These are phyloP conservation scores for Phytophthora cajani DNA, from an alignment of 352 stramenopile species.

Conservation along the genomic window DNA sequence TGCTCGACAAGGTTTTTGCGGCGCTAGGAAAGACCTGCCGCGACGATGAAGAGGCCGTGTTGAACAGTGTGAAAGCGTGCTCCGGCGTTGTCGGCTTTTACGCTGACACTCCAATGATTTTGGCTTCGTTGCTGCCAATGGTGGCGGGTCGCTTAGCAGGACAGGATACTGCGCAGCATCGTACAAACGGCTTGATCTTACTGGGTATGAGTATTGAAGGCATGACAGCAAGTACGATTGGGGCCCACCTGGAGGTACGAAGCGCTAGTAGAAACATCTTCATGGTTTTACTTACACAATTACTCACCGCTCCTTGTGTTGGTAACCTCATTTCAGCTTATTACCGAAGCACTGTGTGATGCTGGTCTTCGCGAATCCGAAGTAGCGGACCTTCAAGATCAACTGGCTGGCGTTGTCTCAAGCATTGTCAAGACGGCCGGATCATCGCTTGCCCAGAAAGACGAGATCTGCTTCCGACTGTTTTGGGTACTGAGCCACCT, in stretches of 20 bases:
- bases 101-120: slow-evolving; percentile 75
- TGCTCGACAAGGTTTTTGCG: slow-evolving; percentile 76
- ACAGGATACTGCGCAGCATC: slow-evolving; percentile 81
- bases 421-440: slow-evolving; percentile 70
- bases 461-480: slow-evolving; percentile 69
- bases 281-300: too few relatives aligned
- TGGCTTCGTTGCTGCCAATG: slow-evolving; percentile 79
- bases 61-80: slow-evolving; percentile 69
- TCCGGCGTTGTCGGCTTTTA: slow-evolving; percentile 72
- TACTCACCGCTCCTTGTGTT: too few relatives aligned
- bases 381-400: slow-evolving; percentile 70
- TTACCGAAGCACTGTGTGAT: slow-evolving; percentile 80
- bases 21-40: slow-evolving; percentile 77
- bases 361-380: slow-evolving; percentile 75
- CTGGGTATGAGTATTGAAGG: slow-evolving; percentile 84
- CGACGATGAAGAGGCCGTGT: slow-evolving; percentile 73
- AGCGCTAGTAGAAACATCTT: neutral
- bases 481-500: slow-evolving; percentile 87
- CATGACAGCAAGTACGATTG: slow-evolving; percentile 70
- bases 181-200: slow-evolving; percentile 80
- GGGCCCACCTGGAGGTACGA: slow-evolving; percentile 61
- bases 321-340: slow-evolving; percentile 40
- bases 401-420: slow-evolving; percentile 63
- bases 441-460: slow-evolving; percentile 44
- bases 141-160: slow-evolving; percentile 67